Evolutionary conservation across 2,329 filamentous ascomycete species (phyloP).

Genomic region (Hypoxylon sp.): DNA sequence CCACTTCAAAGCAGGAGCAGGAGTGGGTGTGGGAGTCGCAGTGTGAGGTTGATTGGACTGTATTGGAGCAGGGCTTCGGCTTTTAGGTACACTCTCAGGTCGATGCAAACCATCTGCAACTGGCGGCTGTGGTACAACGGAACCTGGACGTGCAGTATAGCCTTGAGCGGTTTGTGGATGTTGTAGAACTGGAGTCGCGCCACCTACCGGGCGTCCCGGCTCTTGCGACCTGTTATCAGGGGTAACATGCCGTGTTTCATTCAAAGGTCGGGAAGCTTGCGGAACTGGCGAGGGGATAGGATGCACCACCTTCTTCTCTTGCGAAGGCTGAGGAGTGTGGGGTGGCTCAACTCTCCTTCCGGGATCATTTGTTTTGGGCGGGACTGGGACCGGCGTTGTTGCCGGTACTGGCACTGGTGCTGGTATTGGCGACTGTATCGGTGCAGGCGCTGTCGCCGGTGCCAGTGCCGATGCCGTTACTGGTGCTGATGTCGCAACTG

Average conservation of each 20-base stretch:
- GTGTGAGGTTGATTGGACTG: slow-evolving; percentile 51
- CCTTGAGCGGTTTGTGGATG: slow-evolving; percentile 57
- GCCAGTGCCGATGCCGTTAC: slow-evolving; percentile 15
- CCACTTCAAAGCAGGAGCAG: slow-evolving; percentile 54
- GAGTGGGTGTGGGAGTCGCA: slow-evolving; percentile 48
- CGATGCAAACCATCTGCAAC: slow-evolving; percentile 54
- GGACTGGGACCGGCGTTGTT: slow-evolving; percentile 38
- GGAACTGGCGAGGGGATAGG: slow-evolving; percentile 48
- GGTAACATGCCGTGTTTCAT: slow-evolving; percentile 48
- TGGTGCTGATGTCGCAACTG: slow-evolving; percentile 26
- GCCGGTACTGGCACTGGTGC: slow-evolving; percentile 26
- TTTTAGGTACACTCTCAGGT: slow-evolving; percentile 54
- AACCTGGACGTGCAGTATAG: slow-evolving; percentile 51
- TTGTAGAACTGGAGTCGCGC: slow-evolving; percentile 57
- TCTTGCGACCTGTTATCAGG: slow-evolving; percentile 50
- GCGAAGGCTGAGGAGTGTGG: slow-evolving; percentile 43
- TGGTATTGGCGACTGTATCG: slow-evolving; percentile 18
- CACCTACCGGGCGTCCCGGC: slow-evolving; percentile 40
- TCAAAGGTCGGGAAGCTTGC: slow-evolving; percentile 40
- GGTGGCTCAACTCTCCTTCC: slow-evolving; percentile 41
- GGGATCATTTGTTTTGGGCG: slow-evolving; percentile 40
- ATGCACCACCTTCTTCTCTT: slow-evolving; percentile 49
- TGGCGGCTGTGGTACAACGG: slow-evolving; percentile 49
- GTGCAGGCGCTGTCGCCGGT: slow-evolving; percentile 17
- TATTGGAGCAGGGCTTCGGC: slow-evolving; percentile 53